Percentiles rank a stretch among this genome's conserved stretches.
phyloP scores from a whole-genome alignment of 305 asterid species.

The Fraxinus latifolia region DNA sequence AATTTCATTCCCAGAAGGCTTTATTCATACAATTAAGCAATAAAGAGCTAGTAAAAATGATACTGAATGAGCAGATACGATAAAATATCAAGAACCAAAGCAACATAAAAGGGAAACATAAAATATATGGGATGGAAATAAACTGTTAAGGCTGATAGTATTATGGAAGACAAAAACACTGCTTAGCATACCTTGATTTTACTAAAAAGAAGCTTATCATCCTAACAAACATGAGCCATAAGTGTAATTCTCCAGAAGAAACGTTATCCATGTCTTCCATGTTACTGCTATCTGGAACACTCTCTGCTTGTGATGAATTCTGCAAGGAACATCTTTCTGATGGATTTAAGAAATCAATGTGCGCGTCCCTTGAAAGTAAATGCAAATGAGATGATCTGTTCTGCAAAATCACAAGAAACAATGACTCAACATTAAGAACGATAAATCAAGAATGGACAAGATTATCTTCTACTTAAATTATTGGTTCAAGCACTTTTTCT shows the following conservation, averaged over 20 bases:
- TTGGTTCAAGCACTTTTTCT: background rate
- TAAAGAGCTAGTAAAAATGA: background rate
- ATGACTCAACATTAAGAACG: background rate
- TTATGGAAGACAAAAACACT: background rate
- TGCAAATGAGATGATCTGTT: constrained; percentile 55
- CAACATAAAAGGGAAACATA: background rate
- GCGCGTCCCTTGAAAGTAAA: constrained; percentile 37
- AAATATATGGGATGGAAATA: background rate
- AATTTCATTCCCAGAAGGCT: background rate
- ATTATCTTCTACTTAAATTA: background rate
- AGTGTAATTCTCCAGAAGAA: constrained; percentile 35
- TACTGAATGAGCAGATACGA: background rate
- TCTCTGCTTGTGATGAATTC: constrained; percentile 27
- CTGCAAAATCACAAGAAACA: constrained; percentile 53
- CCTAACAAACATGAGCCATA: constrained; percentile 75
- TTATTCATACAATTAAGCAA: background rate
- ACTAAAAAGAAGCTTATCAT: constrained; percentile 66
- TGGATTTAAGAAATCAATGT: constrained; percentile 61
- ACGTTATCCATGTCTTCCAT: constrained; percentile 29
- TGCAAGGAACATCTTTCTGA: constrained; percentile 37
- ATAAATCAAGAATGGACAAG: background rate
- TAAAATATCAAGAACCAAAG: background rate
- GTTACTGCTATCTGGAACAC: constrained; percentile 26
- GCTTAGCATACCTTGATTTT: constrained; percentile 56
- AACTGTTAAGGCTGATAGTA: background rate